Evolutionary conservation across 768 basidiomycete genomes (phyloP), one percentile per base, ranked within the genome.

Genomic region (Astraeus odoratus): DNA sequence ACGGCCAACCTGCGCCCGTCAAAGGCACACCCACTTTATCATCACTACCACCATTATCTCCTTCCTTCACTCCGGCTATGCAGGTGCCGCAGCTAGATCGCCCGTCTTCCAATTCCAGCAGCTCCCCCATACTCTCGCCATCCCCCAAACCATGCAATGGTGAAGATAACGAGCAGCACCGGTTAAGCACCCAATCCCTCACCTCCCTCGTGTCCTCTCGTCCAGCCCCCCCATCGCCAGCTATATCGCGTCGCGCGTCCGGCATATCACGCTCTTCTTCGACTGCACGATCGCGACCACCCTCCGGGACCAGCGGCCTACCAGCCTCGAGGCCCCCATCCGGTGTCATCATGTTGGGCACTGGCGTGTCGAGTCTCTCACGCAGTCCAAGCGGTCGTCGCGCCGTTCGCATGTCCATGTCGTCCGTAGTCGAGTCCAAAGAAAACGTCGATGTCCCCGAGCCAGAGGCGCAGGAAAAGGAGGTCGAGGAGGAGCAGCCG

Each of bases 201-300:
- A 58, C 38, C 36, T 68, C 61, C 40, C 74, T 68, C 49, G 67
- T 67, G 1, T 72, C 74, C 10, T 72, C 71, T 1, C 76, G 81
- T 4, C 80, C 78, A 26, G 81, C 81, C 0, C 81, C 81, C 0
- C 75, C 75, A 4, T 81, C 78, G 1, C 81, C 80, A 13, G 75
- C 69, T 0, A 45, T 69, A 4, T 78, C 77, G 0, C 72, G 77
- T 27, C 48, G 66, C 46, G 42, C 63, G 39, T 73, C 73, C 9
- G 55, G 57, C 8, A 37, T 59, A 6, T 62, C 61, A 4, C 60
- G 61, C 10, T 8, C 51, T 0, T 58, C 62, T 6, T 64, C 52
- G 12, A 47, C 29, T 18, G 46, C 49, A 5, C 46, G 47, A 9
- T 53, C 61, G 0, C 36, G 60, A 3, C 58, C 60, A 0, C 47